These are phyloP conservation scores for Globisporangium yorkense DNA, from an alignment of 352 stramenopile genomes.

Conservation along the genomic window DNA sequence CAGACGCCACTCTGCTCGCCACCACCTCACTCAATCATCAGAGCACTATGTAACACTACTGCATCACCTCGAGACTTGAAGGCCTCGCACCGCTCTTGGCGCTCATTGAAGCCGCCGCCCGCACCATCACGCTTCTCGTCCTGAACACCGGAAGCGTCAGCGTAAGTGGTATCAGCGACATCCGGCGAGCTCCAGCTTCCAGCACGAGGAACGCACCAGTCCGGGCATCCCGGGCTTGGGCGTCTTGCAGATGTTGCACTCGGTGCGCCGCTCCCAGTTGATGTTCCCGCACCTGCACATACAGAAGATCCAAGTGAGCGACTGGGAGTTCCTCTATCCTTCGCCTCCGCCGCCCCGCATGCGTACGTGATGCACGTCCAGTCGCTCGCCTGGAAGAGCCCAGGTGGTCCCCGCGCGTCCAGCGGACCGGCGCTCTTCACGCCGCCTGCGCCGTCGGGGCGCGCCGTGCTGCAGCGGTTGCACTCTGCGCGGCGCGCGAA, in stretches of 20 bases:
- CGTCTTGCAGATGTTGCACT: slow-evolving; percentile 88
- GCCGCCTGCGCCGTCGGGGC: slow-evolving; percentile 32
- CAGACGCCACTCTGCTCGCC: slow-evolving; percentile 48
- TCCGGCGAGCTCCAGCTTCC: not conserved
- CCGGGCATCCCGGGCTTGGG: slow-evolving; percentile 64
- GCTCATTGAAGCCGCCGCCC: slow-evolving; percentile 81
- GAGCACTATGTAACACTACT: not conserved
- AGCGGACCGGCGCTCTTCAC: slow-evolving; percentile 13
- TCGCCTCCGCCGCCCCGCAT: not conserved
- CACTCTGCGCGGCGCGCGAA: slow-evolving; percentile 75
- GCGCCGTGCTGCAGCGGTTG: slow-evolving; percentile 75
- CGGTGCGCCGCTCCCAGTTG: slow-evolving; percentile 79
- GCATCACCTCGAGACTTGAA: not conserved
- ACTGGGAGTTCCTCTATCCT: not conserved
- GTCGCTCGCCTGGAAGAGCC: slow-evolving; percentile 74
- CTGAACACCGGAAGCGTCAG: slow-evolving; percentile 17
- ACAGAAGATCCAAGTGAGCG: not conserved
- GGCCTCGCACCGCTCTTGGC: slow-evolving; percentile 59
- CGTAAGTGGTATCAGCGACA: not conserved
- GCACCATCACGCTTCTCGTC: slow-evolving; percentile 75
- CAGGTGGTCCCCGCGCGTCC: slow-evolving; percentile 52
- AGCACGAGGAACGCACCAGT: slow-evolving; percentile 23
- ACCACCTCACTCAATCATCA: not conserved
- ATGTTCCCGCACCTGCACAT: slow-evolving; percentile 71
- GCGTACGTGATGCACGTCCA: slow-evolving; percentile 79